Conservation (phyloP, 805 yeast species). For the Metschnikowia gruessii region DNA sequence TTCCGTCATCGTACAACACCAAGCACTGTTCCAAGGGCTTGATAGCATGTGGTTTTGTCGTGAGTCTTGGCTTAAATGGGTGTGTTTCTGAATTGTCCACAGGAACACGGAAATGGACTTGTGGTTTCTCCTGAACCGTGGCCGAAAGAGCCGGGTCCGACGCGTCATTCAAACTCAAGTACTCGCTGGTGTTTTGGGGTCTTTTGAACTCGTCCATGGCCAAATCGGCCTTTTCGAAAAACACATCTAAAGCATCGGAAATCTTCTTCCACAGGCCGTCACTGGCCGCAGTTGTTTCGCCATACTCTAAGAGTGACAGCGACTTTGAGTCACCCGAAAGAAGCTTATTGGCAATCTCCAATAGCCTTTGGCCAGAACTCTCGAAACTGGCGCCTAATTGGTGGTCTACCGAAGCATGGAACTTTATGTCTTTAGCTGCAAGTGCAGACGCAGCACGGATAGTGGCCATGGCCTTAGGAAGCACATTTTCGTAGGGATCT, state of each 20-base stretch:
- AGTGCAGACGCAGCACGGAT: slow-evolving; percentile 60
- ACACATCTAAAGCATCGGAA: slow-evolving; percentile 59
- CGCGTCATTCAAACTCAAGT: slow-evolving; percentile 9
- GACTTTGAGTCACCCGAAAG: slow-evolving; percentile 29
- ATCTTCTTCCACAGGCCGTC: slow-evolving; percentile 59
- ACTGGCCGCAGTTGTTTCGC: slow-evolving; percentile 41
- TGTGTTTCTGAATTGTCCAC: slow-evolving; percentile 65
- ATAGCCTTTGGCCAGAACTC: slow-evolving; percentile 39
- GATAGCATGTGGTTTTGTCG: slow-evolving; percentile 68
- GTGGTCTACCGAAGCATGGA: slow-evolving; percentile 61
- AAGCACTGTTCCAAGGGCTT: slow-evolving; percentile 53
- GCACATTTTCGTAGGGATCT: slow-evolving; percentile 7
- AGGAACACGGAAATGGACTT: slow-evolving; percentile 50
- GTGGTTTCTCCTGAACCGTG: slow-evolving; percentile 55
- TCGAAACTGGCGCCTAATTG: slow-evolving; percentile 40
- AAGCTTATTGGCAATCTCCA: slow-evolving; percentile 46
- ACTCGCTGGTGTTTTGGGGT: slow-evolving; percentile 23
- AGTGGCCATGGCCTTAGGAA: slow-evolving; percentile 7
- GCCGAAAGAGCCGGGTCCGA: slow-evolving; percentile 2
- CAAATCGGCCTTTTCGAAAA: slow-evolving; percentile 75
- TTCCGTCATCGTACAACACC: slow-evolving; percentile 4
- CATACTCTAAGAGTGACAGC: slow-evolving; percentile 26
- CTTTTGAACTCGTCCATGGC: slow-evolving; percentile 48
- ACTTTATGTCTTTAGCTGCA: slow-evolving; percentile 78
- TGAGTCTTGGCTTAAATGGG: slow-evolving; percentile 78